These are phyloP conservation scores for Senecio squalidus DNA, from an alignment of 140 eudicot species.

Conservation along the genomic window DNA sequence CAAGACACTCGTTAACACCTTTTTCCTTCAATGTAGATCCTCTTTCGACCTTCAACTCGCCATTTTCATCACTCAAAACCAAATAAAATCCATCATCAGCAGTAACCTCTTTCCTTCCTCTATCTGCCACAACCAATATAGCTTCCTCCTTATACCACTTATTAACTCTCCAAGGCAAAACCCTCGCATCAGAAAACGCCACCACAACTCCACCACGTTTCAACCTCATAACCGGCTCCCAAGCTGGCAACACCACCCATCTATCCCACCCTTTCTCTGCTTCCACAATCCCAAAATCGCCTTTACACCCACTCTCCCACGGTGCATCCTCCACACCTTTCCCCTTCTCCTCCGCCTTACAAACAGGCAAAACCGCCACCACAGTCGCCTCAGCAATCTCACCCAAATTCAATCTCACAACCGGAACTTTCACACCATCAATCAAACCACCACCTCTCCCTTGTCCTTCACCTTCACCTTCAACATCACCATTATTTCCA, in stretches of 20 bases:
- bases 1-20: constrained; percentile 45
- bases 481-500: constrained; percentile 32
- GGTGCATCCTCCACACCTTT: constrained; percentile 62
- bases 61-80: constrained; percentile 31
- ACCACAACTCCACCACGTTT: constrained; percentile 78
- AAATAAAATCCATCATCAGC: constrained; percentile 56
- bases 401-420: constrained; percentile 55
- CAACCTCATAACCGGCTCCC: constrained; percentile 62
- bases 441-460: constrained; percentile 11
- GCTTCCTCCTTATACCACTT: constrained; percentile 63
- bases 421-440: constrained; percentile 56
- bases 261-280: constrained; percentile 67
- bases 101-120: constrained; percentile 45
- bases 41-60: constrained; percentile 64
- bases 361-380: constrained; percentile 70
- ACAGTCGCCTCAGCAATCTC: constrained; percentile 60
- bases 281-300: constrained; percentile 66
- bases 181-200: constrained; percentile 60
- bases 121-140: constrained; percentile 66
- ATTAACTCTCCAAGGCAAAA: constrained; percentile 70
- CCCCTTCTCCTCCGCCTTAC: constrained; percentile 46
- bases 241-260: constrained; percentile 88
- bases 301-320: constrained; percentile 49
- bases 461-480: constrained; percentile 17
- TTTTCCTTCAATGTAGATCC: constrained; percentile 52